Percentiles rank a stretch among this genome's conserved stretches.
Evolutionary conservation across 306 rosid genomes (phyloP).

Genomic region (Parietaria judaica): DNA sequence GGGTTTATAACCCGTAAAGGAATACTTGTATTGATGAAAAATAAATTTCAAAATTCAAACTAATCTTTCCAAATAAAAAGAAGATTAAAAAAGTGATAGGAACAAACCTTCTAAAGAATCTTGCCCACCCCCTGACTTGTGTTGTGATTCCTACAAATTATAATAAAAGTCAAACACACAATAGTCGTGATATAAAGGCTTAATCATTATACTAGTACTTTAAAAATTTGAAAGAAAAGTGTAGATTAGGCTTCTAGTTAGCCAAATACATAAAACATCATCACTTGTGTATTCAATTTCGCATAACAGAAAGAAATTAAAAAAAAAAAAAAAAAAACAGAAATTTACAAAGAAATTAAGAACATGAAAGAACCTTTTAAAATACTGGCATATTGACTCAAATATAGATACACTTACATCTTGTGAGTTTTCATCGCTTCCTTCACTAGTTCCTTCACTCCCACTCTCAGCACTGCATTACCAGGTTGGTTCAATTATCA

Average conservation of each 20-base stretch:
- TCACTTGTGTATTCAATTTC: background rate
- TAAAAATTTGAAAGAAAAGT: background rate
- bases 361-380: no score
- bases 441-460: constrained; percentile 89
- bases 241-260: no score
- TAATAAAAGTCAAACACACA: constrained; percentile 8
- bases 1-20: no score
- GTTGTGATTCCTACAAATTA: constrained; percentile 61
- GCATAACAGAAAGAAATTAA: background rate
- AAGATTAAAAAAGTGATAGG: constrained; percentile 22
- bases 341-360: background rate
- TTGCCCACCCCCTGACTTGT: constrained; percentile 71
- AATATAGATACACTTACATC: constrained; percentile 49
- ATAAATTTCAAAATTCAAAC: constrained; percentile 12
- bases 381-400: no score
- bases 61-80: constrained; percentile 10
- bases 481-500: constrained; percentile 28
- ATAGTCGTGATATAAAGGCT: background rate
- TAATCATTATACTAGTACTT: background rate
- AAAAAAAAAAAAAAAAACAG: no score
- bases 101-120: constrained; percentile 83
- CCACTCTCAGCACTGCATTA: constrained; percentile 88
- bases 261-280: background rate
- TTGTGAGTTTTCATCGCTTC: constrained; percentile 88
- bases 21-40: background rate